Percentiles rank a stretch among this genome's conserved stretches.
These are phyloP conservation scores for Breviolum minutum DNA, from an alignment of 73 alveolate genomes.

Conservation along the genomic window DNA sequence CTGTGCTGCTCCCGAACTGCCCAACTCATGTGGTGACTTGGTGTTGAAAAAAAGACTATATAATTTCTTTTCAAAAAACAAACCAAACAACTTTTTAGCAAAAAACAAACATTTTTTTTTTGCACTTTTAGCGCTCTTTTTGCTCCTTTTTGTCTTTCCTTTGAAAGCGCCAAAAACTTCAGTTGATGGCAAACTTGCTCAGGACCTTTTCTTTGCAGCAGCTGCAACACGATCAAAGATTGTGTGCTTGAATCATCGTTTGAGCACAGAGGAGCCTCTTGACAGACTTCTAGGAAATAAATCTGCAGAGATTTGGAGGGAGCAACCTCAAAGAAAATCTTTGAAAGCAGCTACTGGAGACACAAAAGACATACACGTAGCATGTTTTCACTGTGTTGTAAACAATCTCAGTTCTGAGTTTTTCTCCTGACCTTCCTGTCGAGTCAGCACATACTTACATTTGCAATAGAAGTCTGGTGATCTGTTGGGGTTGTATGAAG, in stretches of 20 bases:
- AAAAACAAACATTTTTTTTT: background rate
- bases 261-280: slow-evolving; percentile 73
- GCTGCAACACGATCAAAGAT: slow-evolving; percentile 82
- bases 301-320: background rate
- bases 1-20: slow-evolving; percentile 80
- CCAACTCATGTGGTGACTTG: slow-evolving; percentile 71
- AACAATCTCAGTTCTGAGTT: background rate
- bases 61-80: too few relatives aligned
- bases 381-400: background rate
- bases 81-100: too few relatives aligned
- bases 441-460: too few relatives aligned
- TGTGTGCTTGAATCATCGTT: slow-evolving; percentile 77
- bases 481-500: too few relatives aligned
- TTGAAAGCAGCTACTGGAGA: background rate
- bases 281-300: background rate
- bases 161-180: background rate
- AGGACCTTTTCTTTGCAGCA: slow-evolving; percentile 90
- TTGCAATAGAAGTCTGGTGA: too few relatives aligned
- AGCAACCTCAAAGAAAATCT: background rate
- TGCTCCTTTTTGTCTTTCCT: background rate
- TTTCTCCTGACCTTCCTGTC: background rate
- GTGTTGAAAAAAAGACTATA: too few relatives aligned
- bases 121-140: background rate
- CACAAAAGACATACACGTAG: too few relatives aligned
- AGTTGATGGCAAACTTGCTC: background rate